phyloP scores from a whole-genome alignment of 345 rosid species.

The Aurinia saxatilis region DNA sequence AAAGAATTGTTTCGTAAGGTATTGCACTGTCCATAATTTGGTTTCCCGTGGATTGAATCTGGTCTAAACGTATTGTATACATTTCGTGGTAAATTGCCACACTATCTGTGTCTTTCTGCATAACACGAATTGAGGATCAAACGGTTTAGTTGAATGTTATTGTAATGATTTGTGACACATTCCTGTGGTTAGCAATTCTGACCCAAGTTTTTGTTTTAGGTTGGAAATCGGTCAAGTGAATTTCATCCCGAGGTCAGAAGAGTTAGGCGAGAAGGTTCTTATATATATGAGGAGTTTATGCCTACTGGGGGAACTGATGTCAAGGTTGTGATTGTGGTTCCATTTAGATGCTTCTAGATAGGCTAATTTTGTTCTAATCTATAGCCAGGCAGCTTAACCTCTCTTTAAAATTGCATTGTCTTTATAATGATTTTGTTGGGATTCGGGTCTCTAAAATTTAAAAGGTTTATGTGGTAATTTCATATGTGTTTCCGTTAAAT shows the following conservation, averaged over 20 bases:
- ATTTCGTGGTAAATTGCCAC: background rate
- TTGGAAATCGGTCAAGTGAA: conserved; percentile 97
- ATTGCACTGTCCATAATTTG: conserved; percentile 12
- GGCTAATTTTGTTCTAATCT: background rate
- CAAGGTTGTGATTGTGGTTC: conserved; percentile 46
- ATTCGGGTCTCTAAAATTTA: background rate
- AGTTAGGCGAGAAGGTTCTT: conserved; percentile 98
- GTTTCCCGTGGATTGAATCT: background rate
- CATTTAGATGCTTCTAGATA: background rate
- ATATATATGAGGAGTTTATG: conserved; percentile 98
- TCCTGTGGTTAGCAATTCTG: background rate
- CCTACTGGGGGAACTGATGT: conserved; percentile 99
- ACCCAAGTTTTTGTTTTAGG: conserved; percentile 33
- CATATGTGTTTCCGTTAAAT: background rate
- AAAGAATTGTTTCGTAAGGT: conserved; percentile 99
- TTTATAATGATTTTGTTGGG: background rate
- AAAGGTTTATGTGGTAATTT: background rate
- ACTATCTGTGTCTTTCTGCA: background rate
- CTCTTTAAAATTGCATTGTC: background rate
- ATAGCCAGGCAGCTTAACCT: background rate
- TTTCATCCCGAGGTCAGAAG: conserved; percentile 98
- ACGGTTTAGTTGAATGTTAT: background rate
- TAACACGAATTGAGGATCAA: background rate
- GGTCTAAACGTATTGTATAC: background rate
- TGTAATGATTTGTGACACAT: background rate